Percentiles rank a stretch among this genome's conserved stretches.
phyloP scores from a whole-genome alignment of 495 filamentous ascomycete genomes.

The Chaetomium tenue region DNA sequence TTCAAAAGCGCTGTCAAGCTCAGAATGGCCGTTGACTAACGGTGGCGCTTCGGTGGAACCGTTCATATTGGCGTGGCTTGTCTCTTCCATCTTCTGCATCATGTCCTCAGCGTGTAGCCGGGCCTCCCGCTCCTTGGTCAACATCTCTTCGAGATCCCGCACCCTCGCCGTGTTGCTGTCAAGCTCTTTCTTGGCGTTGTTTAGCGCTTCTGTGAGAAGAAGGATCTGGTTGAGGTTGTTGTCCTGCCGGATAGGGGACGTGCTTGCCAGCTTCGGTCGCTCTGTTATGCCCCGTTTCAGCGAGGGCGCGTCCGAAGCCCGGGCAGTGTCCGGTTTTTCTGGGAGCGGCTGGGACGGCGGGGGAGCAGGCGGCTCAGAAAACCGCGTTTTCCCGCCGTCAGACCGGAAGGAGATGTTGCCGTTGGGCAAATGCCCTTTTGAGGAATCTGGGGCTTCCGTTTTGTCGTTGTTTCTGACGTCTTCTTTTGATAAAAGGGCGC shows the following conservation, averaged over 20 bases:
- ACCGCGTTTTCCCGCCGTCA: conserved; percentile 62
- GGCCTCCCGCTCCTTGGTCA: conserved; percentile 75
- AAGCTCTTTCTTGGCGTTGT: conserved; percentile 75
- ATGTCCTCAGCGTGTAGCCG: conserved; percentile 80
- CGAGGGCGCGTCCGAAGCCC: conserved; percentile 53
- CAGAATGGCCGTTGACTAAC: conserved; percentile 36
- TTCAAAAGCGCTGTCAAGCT: conserved; percentile 41
- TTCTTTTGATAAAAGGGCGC: conserved; percentile 68
- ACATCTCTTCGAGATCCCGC: conserved; percentile 73
- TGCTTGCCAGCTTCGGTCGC: conserved; percentile 58
- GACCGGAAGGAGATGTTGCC: conserved; percentile 48
- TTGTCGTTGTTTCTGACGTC: conserved; percentile 62
- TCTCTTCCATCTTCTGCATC: conserved; percentile 65
- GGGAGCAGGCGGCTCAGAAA: conserved; percentile 86
- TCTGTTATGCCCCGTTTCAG: conserved; percentile 75
- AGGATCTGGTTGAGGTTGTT: conserved; percentile 70
- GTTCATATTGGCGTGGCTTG: conserved; percentile 40
- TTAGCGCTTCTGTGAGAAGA: conserved; percentile 76
- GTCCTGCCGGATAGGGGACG: conserved; percentile 63
- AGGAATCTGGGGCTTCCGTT: conserved; percentile 46
- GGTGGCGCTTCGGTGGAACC: conserved; percentile 29
- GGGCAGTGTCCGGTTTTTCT: conserved; percentile 76
- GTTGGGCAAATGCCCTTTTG: conserved; percentile 42
- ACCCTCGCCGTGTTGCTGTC: conserved; percentile 74
- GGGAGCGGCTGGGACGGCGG: conserved; percentile 89